These are phyloP conservation scores for Zymoseptoria passerinii DNA, from an alignment of 2,329 filamentous ascomycete species.

Conservation along the genomic window DNA sequence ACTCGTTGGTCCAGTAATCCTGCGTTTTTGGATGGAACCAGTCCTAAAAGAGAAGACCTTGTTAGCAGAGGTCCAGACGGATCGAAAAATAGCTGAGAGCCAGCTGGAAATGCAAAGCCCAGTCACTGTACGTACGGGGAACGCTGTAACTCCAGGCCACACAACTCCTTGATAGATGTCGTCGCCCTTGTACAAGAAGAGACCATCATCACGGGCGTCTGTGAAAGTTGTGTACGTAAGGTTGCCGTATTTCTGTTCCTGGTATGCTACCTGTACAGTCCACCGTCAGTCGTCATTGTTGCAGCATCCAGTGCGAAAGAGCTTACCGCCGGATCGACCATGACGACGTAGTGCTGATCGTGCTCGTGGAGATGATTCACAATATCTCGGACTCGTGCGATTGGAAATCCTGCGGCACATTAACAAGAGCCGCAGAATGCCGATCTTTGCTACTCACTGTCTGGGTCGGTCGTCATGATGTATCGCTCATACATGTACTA, in stretches of 20 bases:
- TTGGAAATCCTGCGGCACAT: slow-evolving; percentile 63
- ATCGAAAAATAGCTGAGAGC: not conserved
- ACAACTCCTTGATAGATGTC: slow-evolving; percentile 60
- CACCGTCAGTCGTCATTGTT: not conserved
- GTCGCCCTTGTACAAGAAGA: slow-evolving; percentile 43
- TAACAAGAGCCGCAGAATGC: slow-evolving; percentile 48
- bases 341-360: slow-evolving; percentile 43
- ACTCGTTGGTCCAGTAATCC: slow-evolving; percentile 61
- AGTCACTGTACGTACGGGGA: slow-evolving; percentile 23
- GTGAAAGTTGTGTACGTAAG: slow-evolving; percentile 45
- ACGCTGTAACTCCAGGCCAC: slow-evolving; percentile 55
- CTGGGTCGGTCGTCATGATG: slow-evolving; percentile 57
- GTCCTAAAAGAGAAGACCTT: slow-evolving; percentile 37
- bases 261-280: slow-evolving; percentile 20
- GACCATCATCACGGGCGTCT: slow-evolving; percentile 51
- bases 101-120: not conserved
- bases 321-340: slow-evolving; percentile 63
- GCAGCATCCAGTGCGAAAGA: not conserved
- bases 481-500: slow-evolving; percentile 36
- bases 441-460: slow-evolving; percentile 21
- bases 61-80: not conserved
- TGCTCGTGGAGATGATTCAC: slow-evolving; percentile 44
- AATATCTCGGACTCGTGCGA: slow-evolving; percentile 56
- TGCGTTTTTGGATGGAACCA: slow-evolving; percentile 62
- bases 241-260: slow-evolving; percentile 26